Evolutionary conservation across 495 filamentous ascomycete genomes (phyloP).

Genomic region (Penicillium arizonense): DNA sequence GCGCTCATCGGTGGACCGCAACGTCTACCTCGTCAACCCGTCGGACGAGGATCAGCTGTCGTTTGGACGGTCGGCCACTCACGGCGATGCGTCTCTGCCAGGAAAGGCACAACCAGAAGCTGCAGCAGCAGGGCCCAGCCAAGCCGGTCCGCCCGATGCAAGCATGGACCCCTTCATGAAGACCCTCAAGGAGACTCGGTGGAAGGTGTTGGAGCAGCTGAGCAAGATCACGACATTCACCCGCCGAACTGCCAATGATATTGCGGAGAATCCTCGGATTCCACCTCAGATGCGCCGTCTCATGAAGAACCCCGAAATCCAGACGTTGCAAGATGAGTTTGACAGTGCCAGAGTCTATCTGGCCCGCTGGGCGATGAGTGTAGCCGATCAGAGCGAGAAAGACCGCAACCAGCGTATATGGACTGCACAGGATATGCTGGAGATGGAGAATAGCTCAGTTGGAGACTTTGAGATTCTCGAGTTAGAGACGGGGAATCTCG

Average conservation of each 20-base stretch:
- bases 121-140: constrained; percentile 30
- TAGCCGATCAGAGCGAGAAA: constrained; percentile 90
- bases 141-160: constrained; percentile 53
- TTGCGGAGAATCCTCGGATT: constrained; percentile 82
- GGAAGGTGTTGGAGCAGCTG: constrained; percentile 93
- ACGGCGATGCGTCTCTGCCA: constrained; percentile 28
- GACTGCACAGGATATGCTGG: constrained; percentile 88
- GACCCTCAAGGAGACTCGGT: constrained; percentile 90
- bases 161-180: constrained; percentile 96
- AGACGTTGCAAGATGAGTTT: constrained; percentile 93
- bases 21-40: constrained; percentile 88
- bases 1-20: constrained; percentile 78
- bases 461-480: constrained; percentile 96
- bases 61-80: constrained; percentile 59
- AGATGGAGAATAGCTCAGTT: constrained; percentile 89
- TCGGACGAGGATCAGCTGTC: constrained; percentile 75
- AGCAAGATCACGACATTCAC: constrained; percentile 97
- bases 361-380: constrained; percentile 97
- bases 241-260: constrained; percentile 83
- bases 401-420: constrained; percentile 84
- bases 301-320: constrained; percentile 90
- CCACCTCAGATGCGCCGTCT: constrained; percentile 83
- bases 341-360: constrained; percentile 93
- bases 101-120: constrained; percentile 32
- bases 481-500: constrained; percentile 67